Conservation (phyloP, 257 asterid genomes). For the Rubia yunnanensis region DNA sequence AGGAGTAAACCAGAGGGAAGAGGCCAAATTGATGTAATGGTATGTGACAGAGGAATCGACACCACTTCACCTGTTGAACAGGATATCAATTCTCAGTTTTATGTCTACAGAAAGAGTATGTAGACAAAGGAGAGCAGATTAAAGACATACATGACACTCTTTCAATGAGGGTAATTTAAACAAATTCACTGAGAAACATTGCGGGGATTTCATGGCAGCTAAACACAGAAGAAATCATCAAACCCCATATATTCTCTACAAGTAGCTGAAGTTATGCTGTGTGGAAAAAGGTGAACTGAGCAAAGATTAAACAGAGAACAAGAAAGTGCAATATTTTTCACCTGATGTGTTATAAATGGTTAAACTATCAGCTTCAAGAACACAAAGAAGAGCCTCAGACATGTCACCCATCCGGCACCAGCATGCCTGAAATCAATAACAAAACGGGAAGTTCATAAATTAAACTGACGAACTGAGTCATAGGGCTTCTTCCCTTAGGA, state of each 20-base stretch:
- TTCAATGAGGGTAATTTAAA: background rate
- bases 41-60: conserved; percentile 67
- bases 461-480: background rate
- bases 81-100: conserved; percentile 13
- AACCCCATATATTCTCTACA: background rate
- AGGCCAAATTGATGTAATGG: conserved; percentile 77
- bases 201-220: background rate
- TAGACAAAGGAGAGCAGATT: background rate
- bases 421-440: conserved; percentile 53
- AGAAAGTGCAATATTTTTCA: conserved; percentile 16
- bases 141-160: background rate
- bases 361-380: conserved; percentile 64
- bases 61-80: conserved; percentile 69
- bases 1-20: conserved; percentile 93
- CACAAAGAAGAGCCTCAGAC: conserved; percentile 69
- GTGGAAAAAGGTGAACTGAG: background rate
- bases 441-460: conserved; percentile 5
- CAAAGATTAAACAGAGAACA: background rate
- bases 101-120: background rate
- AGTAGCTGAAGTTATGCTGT: background rate
- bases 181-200: background rate
- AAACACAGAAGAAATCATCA: background rate
- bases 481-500: background rate
- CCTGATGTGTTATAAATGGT: conserved; percentile 66
- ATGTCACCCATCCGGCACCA: conserved; percentile 83